Base-by-base conservation (phyloP, 495 filamentous ascomycete genomes). In the Aspergillus coremiiformis region DNA sequence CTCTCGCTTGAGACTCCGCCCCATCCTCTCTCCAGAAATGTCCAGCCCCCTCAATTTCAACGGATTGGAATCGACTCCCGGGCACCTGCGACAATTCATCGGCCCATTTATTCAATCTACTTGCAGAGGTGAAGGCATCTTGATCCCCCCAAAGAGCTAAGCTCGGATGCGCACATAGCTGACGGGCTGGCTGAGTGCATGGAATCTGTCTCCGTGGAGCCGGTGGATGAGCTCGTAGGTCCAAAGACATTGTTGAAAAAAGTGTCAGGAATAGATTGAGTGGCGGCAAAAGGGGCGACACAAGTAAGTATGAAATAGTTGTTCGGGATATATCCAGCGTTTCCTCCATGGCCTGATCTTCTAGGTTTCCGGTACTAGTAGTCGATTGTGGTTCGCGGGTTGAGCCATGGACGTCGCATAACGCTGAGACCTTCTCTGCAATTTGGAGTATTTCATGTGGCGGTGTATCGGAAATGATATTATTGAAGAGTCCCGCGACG, bases 1-100 rank as follows among this genome's bases (percentile, higher is more conserved):
- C 58, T 59, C 70, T 75, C 56, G 91, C 70, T 53, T 76, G 68
- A 33, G 60, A 55, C 58, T 78, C 70, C n/a, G 77, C 83, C 4
- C 80, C 83, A 5, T 76, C 60, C 57, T 92, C 86, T 20, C 72
- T 63, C 89, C 90, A 96, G 59, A 95, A 95, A 68, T 96, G 90
- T 3, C 86, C 88, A 8, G 85, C 90, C 5, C 79, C 79, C 17
- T 68, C 64, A 39, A 95, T 76, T 59, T 87, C 81, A 24, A 75
- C 69, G 49, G 66, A 72, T 5, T 65, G 63, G 50, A 84, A 85
- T 27, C 54, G 55, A 58, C 71, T 74, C 22, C 56, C 54, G 17
- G 66, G 61, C 29, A 56, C 58, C 7, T 54, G 56, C 5, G 63
- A 53, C 52, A 94, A 68, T 51, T 76, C 79, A 43, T 76, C 71